Conservation (phyloP, 306 rosid species). For the Glycine latifolia region DNA sequence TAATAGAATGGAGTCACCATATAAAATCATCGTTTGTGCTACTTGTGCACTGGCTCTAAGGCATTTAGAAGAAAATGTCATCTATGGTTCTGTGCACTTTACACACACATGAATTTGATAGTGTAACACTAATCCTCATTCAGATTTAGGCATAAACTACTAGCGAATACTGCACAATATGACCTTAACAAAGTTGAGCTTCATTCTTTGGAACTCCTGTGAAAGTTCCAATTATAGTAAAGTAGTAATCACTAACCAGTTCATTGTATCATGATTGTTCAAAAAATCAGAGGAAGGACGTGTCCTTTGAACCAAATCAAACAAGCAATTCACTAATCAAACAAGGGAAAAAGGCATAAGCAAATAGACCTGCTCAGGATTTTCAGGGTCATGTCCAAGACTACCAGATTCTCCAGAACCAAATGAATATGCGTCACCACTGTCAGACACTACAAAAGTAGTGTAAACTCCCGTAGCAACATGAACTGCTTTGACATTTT, state of each 20-base stretch:
- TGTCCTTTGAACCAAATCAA: not conserved
- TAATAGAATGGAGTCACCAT: too few relatives aligned
- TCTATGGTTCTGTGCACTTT: not conserved
- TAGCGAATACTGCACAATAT: too few relatives aligned
- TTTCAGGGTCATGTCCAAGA: conserved; percentile 68
- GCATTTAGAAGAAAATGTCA: not conserved
- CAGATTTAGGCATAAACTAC: not conserved
- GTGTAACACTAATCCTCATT: not conserved
- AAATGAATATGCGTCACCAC: conserved; percentile 80
- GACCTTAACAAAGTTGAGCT: not conserved
- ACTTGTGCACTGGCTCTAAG: conserved; percentile 5
- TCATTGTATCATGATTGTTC: not conserved
- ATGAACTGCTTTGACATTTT: conserved; percentile 72
- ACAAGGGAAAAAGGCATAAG: conserved; percentile 13
- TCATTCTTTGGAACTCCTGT: not conserved
- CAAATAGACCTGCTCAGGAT: conserved; percentile 66
- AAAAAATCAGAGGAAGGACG: not conserved
- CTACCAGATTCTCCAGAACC: conserved; percentile 89
- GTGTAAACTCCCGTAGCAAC: conserved; percentile 91
- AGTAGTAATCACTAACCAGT: not conserved
- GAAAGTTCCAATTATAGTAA: conserved; percentile 8
- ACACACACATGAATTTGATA: too few relatives aligned
- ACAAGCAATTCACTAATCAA: conserved; percentile 3
- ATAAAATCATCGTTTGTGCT: not conserved
- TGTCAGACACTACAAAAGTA: conserved; percentile 77